Conservation (phyloP, 305 asterid species). For the Nicotiana rustica region DNA sequence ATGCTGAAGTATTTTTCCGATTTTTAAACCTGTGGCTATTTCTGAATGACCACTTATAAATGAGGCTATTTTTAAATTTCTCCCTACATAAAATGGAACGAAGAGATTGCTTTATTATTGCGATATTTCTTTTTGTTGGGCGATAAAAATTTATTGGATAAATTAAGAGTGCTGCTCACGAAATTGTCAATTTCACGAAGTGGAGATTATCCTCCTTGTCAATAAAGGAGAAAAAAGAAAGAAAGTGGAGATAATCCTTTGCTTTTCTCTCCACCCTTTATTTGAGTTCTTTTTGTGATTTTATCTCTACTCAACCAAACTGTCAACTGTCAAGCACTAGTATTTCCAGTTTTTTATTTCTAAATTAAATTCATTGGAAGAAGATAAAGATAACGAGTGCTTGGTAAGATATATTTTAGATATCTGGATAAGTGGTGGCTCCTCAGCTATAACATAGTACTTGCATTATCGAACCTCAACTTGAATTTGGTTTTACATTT, state of each 20-base stretch:
- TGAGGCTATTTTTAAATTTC: no score
- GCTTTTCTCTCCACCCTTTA: neutral
- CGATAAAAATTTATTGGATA: neutral
- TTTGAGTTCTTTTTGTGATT: neutral
- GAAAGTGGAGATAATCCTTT: slow-evolving; percentile 11
- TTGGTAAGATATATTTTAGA: neutral
- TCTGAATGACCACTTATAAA: no score
- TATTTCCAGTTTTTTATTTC: neutral
- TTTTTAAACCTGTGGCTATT: no score
- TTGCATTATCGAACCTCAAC: neutral
- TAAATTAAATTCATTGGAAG: neutral
- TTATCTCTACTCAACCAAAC: neutral
- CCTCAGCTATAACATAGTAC: neutral
- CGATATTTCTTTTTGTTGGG: neutral
- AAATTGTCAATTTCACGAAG: neutral
- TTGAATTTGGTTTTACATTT: neutral
- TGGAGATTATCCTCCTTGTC: slow-evolving; percentile 24
- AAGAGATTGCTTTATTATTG: neutral
- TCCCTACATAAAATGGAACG: no score
- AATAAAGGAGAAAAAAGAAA: no score
- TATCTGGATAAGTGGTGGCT: neutral
- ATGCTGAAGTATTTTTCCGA: no score
- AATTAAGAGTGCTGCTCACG: neutral
- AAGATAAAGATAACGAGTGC: neutral
- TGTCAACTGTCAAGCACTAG: slow-evolving; percentile 13